phyloP scores from a whole-genome alignment of 305 asterid genomes.

The Andrographis paniculata region DNA sequence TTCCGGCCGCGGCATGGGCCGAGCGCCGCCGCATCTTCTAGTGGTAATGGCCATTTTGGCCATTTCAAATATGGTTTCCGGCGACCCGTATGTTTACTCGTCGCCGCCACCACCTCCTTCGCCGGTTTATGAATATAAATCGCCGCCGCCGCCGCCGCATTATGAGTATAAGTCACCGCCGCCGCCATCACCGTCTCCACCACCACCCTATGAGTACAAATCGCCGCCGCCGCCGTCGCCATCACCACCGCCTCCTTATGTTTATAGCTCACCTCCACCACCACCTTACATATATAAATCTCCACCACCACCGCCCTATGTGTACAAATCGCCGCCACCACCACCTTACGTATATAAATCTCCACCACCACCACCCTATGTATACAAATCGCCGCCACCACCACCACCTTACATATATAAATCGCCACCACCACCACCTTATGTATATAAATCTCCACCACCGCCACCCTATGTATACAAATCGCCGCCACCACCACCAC shows the following conservation, averaged over 20 bases:
- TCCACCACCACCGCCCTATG: constrained; percentile 32
- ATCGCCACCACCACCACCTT: constrained; percentile 31
- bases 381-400: constrained; percentile 27
- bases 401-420: constrained; percentile 26
- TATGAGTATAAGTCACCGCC: constrained; percentile 29
- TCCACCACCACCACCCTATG: constrained; percentile 34
- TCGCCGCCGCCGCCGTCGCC: constrained; percentile 33
- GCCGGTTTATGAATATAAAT: constrained; percentile 28
- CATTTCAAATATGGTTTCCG: constrained; percentile 27
- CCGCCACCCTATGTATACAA: constrained; percentile 27
- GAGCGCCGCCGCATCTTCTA: constrained; percentile 31
- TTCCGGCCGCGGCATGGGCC: constrained; percentile 33
- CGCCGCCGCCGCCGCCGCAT: constrained; percentile 39
- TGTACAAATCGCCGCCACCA: constrained; percentile 27
- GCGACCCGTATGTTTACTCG: constrained; percentile 30
- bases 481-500: constrained; percentile 27
- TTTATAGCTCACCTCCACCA: constrained; percentile 30
- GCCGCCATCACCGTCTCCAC: constrained; percentile 23
- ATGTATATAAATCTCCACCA: no score
- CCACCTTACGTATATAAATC: constrained; percentile 32
- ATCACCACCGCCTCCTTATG: constrained; percentile 25
- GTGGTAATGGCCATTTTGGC: constrained; percentile 41
- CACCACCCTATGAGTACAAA: constrained; percentile 26
- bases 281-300: constrained; percentile 24
- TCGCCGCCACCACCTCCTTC: constrained; percentile 43